A percentile compares a stretch with the other conserved stretches of the same genome.
phyloP scores from a whole-genome alignment of 208 protist species.

The Leishmania mexicana region DNA sequence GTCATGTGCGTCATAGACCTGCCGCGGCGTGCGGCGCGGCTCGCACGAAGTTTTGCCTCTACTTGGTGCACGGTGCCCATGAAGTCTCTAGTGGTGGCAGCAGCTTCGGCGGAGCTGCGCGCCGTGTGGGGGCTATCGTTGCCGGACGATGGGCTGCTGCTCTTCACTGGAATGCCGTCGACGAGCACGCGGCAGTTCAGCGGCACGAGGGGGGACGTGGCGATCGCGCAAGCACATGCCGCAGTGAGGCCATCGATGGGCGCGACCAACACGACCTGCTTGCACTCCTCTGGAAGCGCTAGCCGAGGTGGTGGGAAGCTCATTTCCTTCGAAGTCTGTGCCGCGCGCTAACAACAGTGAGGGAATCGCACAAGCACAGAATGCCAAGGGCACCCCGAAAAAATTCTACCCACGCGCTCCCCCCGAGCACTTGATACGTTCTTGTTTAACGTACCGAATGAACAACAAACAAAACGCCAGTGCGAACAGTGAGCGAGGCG shows the following conservation, averaged over 20 bases:
- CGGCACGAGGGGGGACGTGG: constrained; percentile 24
- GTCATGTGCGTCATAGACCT: constrained; percentile 25
- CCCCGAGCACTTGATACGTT: too few species aligned
- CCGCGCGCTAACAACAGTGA: not conserved
- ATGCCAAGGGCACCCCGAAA: not conserved
- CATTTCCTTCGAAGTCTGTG: constrained; percentile 3
- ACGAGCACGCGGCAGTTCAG: constrained; percentile 21
- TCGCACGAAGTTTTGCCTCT: constrained; percentile 4
- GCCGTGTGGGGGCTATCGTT: not conserved
- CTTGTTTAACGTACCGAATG: too few species aligned
- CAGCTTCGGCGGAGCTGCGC: not conserved
- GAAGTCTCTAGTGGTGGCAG: constrained; percentile 3
- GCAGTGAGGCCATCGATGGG: constrained; percentile 20
- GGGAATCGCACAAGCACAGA: not conserved
- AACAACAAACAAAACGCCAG: not conserved
- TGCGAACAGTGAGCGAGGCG: not conserved
- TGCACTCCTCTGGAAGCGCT: constrained; percentile 19
- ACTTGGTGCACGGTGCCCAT: not conserved
- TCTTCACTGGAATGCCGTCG: constrained; percentile 1
- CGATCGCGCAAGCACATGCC: constrained; percentile 21
- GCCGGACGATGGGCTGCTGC: not conserved
- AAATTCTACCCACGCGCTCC: not conserved
- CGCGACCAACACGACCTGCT: constrained; percentile 25
- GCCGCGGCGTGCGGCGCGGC: constrained; percentile 3
- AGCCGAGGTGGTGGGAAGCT: constrained; percentile 5